Percentiles rank a stretch among this genome's conserved stretches.
phyloP scores from a whole-genome alignment of 345 rosid species.

The Kandelia obovata region DNA sequence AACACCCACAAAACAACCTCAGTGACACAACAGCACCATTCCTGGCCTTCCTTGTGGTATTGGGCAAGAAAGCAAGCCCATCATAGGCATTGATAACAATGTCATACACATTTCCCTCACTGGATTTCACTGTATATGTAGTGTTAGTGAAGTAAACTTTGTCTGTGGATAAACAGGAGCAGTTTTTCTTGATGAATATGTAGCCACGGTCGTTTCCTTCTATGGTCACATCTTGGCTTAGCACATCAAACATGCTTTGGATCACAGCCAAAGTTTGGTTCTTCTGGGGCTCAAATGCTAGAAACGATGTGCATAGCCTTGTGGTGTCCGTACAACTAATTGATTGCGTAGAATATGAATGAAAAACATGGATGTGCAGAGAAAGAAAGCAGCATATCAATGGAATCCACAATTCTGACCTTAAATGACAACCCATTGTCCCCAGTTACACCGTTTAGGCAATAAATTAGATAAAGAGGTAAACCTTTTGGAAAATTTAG shows the following conservation, averaged over 20 bases:
- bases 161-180: constrained; percentile 64
- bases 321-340: constrained; percentile 83
- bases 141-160: constrained; percentile 68
- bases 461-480: not conserved
- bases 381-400: constrained; percentile 21
- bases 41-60: constrained; percentile 48
- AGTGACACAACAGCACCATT: constrained; percentile 65
- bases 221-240: constrained; percentile 56
- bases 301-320: constrained; percentile 74
- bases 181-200: constrained; percentile 71
- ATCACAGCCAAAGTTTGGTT: constrained; percentile 62
- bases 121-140: constrained; percentile 70
- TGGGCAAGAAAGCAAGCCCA: constrained; percentile 67
- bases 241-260: constrained; percentile 88
- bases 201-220: constrained; percentile 43
- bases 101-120: constrained; percentile 52
- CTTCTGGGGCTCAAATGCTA: constrained; percentile 66
- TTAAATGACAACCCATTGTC: constrained; percentile 33
- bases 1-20: constrained; percentile 89
- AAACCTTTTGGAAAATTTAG: not conserved
- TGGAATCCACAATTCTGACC: constrained; percentile 26
- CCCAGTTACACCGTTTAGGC: not conserved
- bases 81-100: constrained; percentile 60
- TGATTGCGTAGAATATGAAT: constrained; percentile 46
- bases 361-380: constrained; percentile 13